Percentiles rank a stretch among this genome's conserved stretches.
phyloP scores from a whole-genome alignment of 805 yeast species.

The Starmera quercuum region DNA sequence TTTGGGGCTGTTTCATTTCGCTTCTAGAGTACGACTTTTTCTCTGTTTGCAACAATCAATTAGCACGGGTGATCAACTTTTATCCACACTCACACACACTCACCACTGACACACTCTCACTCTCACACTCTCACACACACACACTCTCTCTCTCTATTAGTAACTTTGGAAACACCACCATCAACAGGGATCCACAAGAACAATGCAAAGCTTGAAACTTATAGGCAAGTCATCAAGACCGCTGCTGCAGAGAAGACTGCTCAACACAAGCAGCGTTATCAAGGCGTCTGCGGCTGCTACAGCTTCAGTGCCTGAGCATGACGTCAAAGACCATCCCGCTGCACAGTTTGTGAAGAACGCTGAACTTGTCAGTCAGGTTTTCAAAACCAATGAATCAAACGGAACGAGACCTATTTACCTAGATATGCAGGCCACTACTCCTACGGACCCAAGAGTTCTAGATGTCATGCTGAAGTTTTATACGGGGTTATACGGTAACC shows the following conservation, averaged over 20 bases:
- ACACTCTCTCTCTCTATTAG: too few species aligned
- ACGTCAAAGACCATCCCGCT: background rate
- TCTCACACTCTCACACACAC: too few species aligned
- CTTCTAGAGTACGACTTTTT: too few species aligned
- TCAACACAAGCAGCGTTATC: conserved; percentile 2
- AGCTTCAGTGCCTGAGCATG: conserved; percentile 10
- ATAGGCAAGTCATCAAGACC: conserved; percentile 1
- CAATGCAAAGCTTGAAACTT: conserved; percentile 1
- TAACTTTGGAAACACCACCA: too few species aligned
- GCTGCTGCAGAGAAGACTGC: background rate
- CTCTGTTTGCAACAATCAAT: too few species aligned
- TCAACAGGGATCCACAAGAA: too few species aligned
- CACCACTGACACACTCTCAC: too few species aligned
- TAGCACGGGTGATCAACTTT: too few species aligned
- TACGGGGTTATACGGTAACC: conserved; percentile 95
- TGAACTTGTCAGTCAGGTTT: conserved; percentile 29
- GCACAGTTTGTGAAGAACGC: conserved; percentile 14
- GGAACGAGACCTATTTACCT: conserved; percentile 89
- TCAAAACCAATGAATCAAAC: conserved; percentile 29
- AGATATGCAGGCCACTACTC: conserved; percentile 98
- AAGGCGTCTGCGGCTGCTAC: conserved; percentile 11
- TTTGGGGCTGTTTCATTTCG: too few species aligned
- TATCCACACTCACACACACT: too few species aligned
- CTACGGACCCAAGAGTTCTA: conserved; percentile 93
- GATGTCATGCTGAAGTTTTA: conserved; percentile 80